Percentiles rank a stretch among this genome's conserved stretches.
Evolutionary conservation across 2,329 filamentous ascomycete species (phyloP).

Genomic region (Penicillium occitanis): DNA sequence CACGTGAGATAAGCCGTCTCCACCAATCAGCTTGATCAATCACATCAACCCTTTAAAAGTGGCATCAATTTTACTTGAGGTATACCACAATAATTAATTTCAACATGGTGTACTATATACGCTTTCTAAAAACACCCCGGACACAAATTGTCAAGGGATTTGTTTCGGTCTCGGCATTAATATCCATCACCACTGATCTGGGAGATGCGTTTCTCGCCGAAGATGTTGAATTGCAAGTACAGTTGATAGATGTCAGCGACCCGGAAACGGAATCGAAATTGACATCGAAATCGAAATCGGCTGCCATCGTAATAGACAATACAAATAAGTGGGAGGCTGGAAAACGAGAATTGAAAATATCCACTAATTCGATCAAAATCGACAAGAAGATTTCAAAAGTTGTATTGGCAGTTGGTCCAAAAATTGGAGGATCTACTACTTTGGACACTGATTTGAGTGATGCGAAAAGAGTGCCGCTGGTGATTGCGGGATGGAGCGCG

Average conservation of each 20-base stretch:
- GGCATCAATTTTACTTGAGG: background rate
- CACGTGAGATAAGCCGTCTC: conserved; percentile 16
- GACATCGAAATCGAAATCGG: background rate
- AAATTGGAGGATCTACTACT: conserved; percentile 7
- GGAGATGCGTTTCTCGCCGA: conserved; percentile 63
- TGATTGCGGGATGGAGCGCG: conserved; percentile 60
- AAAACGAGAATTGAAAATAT: conserved; percentile 35
- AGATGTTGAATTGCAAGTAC: conserved; percentile 35
- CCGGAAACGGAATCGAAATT: conserved; percentile 19
- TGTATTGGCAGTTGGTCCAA: conserved; percentile 30
- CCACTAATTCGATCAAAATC: conserved; percentile 31
- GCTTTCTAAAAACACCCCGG: conserved; percentile 65
- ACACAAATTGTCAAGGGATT: conserved; percentile 45
- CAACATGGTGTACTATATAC: conserved; percentile 61
- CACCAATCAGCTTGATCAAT: conserved; percentile 8
- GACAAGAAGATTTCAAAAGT: conserved; percentile 28
- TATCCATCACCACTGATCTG: conserved; percentile 68
- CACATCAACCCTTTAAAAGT: background rate
- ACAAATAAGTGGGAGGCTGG: conserved; percentile 35
- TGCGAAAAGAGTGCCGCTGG: conserved; percentile 38
- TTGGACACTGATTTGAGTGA: conserved; percentile 27
- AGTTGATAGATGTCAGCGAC: conserved; percentile 25
- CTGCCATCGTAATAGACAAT: conserved; percentile 27
- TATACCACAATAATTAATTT: background rate
- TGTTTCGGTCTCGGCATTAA: conserved; percentile 50